Conservation (phyloP, 441 rosid genomes). For the Macaranga tanarius region DNA sequence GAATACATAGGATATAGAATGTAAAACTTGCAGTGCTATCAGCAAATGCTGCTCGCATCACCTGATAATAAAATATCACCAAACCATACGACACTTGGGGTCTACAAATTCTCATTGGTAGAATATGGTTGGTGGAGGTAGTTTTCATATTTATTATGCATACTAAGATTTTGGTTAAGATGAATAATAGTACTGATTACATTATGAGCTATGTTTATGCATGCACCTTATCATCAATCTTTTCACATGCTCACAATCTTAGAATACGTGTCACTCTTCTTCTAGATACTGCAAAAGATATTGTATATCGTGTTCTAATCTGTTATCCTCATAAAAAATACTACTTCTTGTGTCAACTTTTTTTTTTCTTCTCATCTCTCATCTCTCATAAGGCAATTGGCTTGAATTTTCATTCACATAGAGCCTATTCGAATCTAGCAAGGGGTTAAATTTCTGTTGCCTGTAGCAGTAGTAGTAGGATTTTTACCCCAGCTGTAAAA, state of each 20-base stretch:
- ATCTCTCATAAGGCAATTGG: neutral
- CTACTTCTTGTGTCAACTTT: neutral
- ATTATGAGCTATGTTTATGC: neutral
- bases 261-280: neutral
- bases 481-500: neutral
- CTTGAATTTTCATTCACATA: neutral
- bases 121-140: neutral
- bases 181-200: too few species aligned
- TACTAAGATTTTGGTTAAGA: neutral
- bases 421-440: neutral
- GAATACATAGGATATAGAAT: neutral
- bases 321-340: neutral
- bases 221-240: neutral
- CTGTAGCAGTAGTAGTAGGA: neutral
- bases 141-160: neutral
- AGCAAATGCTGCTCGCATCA: neutral
- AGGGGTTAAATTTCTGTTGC: neutral
- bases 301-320: neutral
- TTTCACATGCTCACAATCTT: neutral
- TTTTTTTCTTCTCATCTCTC: neutral
- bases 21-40: too few species aligned
- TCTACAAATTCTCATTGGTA: neutral
- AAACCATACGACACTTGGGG: neutral
- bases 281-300: neutral
- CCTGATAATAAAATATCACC: too few species aligned